phyloP scores from a whole-genome alignment of 1,284 basidiomycete genomes.

The Tausonia pullulans region DNA sequence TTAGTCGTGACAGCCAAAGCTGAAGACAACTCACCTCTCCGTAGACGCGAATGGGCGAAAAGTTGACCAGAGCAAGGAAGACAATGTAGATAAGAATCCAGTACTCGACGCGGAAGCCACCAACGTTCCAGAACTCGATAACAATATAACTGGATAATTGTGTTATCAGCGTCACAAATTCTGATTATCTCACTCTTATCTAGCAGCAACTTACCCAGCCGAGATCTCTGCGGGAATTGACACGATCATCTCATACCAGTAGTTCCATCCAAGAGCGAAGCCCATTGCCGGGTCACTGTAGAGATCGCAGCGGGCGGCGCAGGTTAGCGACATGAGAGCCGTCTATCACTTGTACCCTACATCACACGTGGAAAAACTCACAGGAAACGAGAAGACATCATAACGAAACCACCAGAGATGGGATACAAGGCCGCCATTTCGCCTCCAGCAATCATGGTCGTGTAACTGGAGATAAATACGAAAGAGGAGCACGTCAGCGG shows the following conservation, averaged over 20 bases:
- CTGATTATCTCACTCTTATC: not conserved
- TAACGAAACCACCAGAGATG: conserved; percentile 23
- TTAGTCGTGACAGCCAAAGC: no score
- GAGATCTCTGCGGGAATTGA: conserved; percentile 19
- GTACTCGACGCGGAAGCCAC: no score
- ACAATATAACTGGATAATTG: conserved; percentile 27
- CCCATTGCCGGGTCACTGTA: conserved; percentile 25
- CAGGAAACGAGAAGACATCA: no score
- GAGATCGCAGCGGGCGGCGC: conserved; percentile 25
- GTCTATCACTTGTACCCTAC: no score
- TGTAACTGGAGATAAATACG: not conserved
- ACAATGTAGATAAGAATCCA: conserved; percentile 34
- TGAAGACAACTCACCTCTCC: conserved; percentile 38
- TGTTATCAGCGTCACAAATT: conserved; percentile 20
- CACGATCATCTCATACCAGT: conserved; percentile 26
- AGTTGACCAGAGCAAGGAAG: conserved; percentile 24
- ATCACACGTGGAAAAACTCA: no score
- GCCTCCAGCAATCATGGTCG: conserved; percentile 27
- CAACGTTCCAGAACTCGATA: no score
- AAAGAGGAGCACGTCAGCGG: not conserved
- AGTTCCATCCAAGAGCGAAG: conserved; percentile 27
- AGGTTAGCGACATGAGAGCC: no score
- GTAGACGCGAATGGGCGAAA: conserved; percentile 25
- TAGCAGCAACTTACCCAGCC: conserved; percentile 18
- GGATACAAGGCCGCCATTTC: conserved; percentile 32